Base-by-base conservation (phyloP, 257 asterid species). In the Ligustrum vulgare region DNA sequence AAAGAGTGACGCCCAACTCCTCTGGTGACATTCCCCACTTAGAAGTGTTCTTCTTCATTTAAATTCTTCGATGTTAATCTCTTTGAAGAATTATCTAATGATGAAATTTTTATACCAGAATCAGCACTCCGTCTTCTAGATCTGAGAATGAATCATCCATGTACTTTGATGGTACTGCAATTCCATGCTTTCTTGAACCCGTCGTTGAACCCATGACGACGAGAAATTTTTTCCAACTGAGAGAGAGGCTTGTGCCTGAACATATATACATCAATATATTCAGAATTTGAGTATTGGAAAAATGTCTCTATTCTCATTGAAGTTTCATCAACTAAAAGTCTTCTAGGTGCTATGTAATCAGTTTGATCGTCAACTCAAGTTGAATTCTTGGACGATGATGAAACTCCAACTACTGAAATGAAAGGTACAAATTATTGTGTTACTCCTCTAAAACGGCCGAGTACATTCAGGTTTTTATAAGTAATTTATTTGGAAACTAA, bases 131-230 rank as follows among this genome's bases (percentile, higher is more conserved):
- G 84, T 77, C 96, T 81, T 69, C 85, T 73, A 0, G 91, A 84
- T 77, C 85, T 80, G 85, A 77, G 5, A 76, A 64, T 13, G 64
- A 49, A 73, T 89, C 92, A 1, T 83, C 86, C 89, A 82, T 78
- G 74, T 80, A 89, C 73, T 88, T 91, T 0, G 96, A 89, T 4
- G 91, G 72, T 20, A 86, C 87, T 62, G 87, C 90, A 51, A 84
- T 79, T n/a, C 93, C 91, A 5, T 85, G 84, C 41, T 84, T 90
- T 68, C 90, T 82, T 10, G 98, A 93, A 45, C 98, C 91, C 56
- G 79, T 74, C 0, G 98, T 93, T 0, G 98, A 88, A 8, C 96
- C 96, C 98, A 93, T 93, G 41, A 87, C 22, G 90, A 65, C 20
- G 83, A 88, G 15, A 41, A 41, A 41, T 41, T 41, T 11, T 41